A percentile compares a stretch with the other conserved stretches of the same genome.
Conservation (phyloP, 2,329 filamentous ascomycete species). For the Lasiodiplodia theobromae region DNA sequence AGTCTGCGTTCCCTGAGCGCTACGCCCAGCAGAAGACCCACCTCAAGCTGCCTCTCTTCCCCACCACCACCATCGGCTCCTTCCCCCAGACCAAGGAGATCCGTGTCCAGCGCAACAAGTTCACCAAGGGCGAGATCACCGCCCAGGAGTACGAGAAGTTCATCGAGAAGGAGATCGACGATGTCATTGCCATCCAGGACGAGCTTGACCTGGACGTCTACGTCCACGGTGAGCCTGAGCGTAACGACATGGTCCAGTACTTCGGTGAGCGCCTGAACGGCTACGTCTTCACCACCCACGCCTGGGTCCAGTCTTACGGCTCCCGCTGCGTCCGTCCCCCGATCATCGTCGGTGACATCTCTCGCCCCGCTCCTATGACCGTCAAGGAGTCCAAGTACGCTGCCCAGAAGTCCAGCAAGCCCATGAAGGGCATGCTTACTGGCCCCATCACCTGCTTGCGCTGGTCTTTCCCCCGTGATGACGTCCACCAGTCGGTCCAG, state of each 20-base stretch:
- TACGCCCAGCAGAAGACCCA: constrained; percentile 89
- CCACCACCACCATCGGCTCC: constrained; percentile 98
- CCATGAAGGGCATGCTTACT: constrained; percentile 99
- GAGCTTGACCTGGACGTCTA: constrained; percentile 97
- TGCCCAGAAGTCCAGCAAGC: constrained; percentile 93
- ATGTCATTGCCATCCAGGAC: constrained; percentile 95
- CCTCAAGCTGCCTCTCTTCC: constrained; percentile 95
- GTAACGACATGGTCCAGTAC: constrained; percentile 99
- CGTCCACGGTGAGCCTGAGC: constrained; percentile 98
- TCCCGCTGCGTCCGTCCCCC: constrained; percentile 98
- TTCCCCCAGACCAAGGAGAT: constrained; percentile 99
- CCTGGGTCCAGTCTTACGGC: constrained; percentile 98
- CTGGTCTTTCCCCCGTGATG: constrained; percentile 99
- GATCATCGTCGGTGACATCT: constrained; percentile 98
- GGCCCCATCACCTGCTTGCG: constrained; percentile 98
- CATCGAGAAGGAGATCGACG: constrained; percentile 98
- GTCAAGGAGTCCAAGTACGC: constrained; percentile 99
- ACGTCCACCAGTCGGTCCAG: constrained; percentile 98
- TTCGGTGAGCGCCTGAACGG: constrained; percentile 97
- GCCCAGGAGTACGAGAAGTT: constrained; percentile 95
- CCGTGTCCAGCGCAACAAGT: constrained; percentile 94
- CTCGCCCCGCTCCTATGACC: constrained; percentile 94
- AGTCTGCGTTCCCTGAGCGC: constrained; percentile 84
- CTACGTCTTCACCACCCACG: constrained; percentile 98
- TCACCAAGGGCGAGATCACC: constrained; percentile 98